Evolutionary conservation across 2,329 filamentous ascomycete genomes (phyloP).

Genomic region (Verticillium tricorpus): DNA sequence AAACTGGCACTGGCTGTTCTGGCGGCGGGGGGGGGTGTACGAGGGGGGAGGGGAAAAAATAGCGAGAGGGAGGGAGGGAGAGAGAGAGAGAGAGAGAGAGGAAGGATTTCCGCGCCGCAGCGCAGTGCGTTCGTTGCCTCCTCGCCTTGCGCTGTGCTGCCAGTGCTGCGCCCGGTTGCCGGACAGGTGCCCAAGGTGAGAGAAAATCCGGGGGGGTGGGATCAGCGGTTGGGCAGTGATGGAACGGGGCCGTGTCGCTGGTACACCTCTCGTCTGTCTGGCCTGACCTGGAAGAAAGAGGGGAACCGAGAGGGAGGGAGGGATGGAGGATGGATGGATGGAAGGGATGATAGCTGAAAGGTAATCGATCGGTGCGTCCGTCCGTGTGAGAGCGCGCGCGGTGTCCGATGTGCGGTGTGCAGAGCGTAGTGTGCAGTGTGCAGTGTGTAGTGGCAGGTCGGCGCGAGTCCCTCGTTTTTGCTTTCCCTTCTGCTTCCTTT

Average conservation of each 20-base stretch:
- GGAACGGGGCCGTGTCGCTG: slow-evolving; percentile 16
- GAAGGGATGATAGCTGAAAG: neutral
- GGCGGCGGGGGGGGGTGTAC: neutral
- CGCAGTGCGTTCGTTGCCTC: neutral
- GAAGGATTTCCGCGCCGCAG: neutral
- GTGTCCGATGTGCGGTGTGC: neutral
- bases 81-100: neutral
- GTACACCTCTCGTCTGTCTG: neutral
- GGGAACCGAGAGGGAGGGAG: neutral
- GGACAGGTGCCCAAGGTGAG: neutral
- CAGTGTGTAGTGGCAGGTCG: neutral
- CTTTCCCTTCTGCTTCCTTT: neutral
- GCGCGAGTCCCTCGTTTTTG: neutral
- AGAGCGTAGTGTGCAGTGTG: neutral
- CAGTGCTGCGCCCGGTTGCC: neutral
- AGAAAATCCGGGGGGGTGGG: slow-evolving; percentile 8
- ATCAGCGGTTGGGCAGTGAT: slow-evolving; percentile 34
- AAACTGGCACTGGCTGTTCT: slow-evolving; percentile 1
- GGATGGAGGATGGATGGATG: neutral
- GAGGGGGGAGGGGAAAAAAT: neutral
- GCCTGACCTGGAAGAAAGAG: neutral
- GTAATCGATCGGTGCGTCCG: neutral
- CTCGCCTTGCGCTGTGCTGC: neutral
- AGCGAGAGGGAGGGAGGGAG: slow-evolving; percentile 2
- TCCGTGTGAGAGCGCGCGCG: neutral